These are phyloP conservation scores for Astraeus odoratus DNA, from an alignment of 768 basidiomycete species.

Conservation along the genomic window DNA sequence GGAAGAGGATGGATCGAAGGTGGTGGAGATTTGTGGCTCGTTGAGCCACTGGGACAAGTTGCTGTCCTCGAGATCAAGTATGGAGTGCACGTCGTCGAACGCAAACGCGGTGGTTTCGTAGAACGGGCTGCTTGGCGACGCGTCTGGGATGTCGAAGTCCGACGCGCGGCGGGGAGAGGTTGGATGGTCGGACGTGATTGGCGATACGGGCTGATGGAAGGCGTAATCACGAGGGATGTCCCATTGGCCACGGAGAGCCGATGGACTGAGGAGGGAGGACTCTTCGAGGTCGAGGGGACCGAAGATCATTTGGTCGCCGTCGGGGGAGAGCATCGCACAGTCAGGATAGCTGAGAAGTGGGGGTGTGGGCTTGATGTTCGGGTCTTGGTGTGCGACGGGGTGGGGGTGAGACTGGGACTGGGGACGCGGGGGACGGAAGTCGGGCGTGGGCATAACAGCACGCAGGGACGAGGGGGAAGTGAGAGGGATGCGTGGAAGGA, in stretches of 20 bases:
- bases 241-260: conserved; percentile 13
- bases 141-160: conserved; percentile 36
- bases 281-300: conserved; percentile 30
- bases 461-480: conserved; percentile 16
- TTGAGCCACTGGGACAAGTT: conserved; percentile 55
- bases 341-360: conserved; percentile 38
- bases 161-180: conserved; percentile 33
- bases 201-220: conserved; percentile 35
- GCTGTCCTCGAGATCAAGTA: conserved; percentile 36
- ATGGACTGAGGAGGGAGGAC: conserved; percentile 18
- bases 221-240: conserved; percentile 27
- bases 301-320: conserved; percentile 29
- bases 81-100: conserved; percentile 27
- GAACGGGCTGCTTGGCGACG: conserved; percentile 31
- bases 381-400: no score
- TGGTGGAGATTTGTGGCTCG: conserved; percentile 40
- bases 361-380: no score
- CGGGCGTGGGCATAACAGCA: conserved; percentile 37
- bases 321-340: conserved; percentile 30
- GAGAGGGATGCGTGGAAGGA: conserved; percentile 23
- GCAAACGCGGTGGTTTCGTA: conserved; percentile 28
- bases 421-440: conserved; percentile 9
- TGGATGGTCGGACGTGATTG: conserved; percentile 32
- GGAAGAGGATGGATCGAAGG: conserved; percentile 33
- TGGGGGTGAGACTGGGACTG: no score